Evolutionary conservation across 2,329 filamentous ascomycete species (phyloP), one percentile per base, ranked within the genome.

Genomic region (Macrophomina tecta): DNA sequence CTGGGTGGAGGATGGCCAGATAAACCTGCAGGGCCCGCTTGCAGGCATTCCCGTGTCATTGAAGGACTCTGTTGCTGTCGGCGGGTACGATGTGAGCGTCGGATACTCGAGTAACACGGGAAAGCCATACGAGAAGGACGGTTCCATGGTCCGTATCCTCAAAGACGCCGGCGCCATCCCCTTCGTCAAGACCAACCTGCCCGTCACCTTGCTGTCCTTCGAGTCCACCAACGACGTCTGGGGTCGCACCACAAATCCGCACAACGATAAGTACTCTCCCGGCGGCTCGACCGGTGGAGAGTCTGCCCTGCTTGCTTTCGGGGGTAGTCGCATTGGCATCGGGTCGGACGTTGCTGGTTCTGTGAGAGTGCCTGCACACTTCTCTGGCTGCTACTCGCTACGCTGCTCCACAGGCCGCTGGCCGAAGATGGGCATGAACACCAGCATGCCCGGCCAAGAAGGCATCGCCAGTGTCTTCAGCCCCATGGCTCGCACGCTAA

Each of bases 391-490:
- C 76, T 97, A 97, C 78, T 90, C 91, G 18, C 81, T 97, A 30
- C 88, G 91, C 42, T 97, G 94, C 80, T 94, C 91, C 3, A 96
- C 92, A 1, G 94, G 94, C 1, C 86, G 94, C 58, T 97, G 94
- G 93, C 92, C 93, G 1, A 97, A 96, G 78, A 85, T 87, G 49
- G 93, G 93, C 9, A 89, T 93, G 76, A 87, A 87, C 69, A 97
- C 94, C 0, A 94, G 91, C 72, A 97, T 97, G 93, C 89, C 91
- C 0, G 94, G 94, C 0, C 93, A 97, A 76, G 94, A 97, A 75
- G 94, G 93, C 0, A 89, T 97, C 38, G 89, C 92, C 0, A 92
- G 90, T 69, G 93, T 97, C 23, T 97, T 94, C 80, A 94, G 91
- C 67, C 94, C 94, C 5, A 97, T 98, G 94, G 88, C 94, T 2